Evolutionary conservation across 2,329 filamentous ascomycete genomes (phyloP), one percentile per base, ranked within the genome.

Genomic region (Trichophyton verrucosum): DNA sequence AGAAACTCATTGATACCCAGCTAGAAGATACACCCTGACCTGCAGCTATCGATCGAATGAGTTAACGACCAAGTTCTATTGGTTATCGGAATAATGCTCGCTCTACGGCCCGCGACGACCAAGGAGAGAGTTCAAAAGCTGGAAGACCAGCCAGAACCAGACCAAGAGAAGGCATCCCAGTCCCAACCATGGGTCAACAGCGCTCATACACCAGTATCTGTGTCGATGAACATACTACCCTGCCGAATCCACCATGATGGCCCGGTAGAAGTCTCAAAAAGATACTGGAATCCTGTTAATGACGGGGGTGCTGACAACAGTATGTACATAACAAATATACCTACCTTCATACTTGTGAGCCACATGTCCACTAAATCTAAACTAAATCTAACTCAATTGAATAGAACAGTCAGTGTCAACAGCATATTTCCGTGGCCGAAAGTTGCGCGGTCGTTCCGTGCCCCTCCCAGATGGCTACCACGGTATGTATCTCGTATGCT

Each of bases 241-340:
- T 94, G 89, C 68, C 82, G 84, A 60, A 83, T 96, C 69, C 81
- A 91, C 67, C 86, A 95, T 72, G 83, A 88, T 66, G 91, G 91
- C 0, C 79, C 84, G 0, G 78, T 92, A 60, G 81, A 85, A 58
- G 77, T 83, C 1, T 76, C 81, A 3, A 73, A 81, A 22, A 77
- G 84, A 49, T 90, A 89, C 70, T 96, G 91, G 90, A 79, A 76
- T 4, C 87, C 89, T 0, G 73, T 69, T 33, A 70, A 73, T 27
- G 73, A 77, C 64, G n/a, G 4, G 40, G 65, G 72, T 71, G 69
- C 79, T 68, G 69, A 79, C 75, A 33, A 55, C 47, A 60, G 62
- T 63, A 62, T 22, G 58, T n/a, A 8, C 22, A 30, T 13, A 22
- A 3, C 2, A 13, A 30, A 30, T 30, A 7, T 30, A 7, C 49